phyloP scores from a whole-genome alignment of 768 basidiomycete species.

The Dictyophora rubrovolvata region DNA sequence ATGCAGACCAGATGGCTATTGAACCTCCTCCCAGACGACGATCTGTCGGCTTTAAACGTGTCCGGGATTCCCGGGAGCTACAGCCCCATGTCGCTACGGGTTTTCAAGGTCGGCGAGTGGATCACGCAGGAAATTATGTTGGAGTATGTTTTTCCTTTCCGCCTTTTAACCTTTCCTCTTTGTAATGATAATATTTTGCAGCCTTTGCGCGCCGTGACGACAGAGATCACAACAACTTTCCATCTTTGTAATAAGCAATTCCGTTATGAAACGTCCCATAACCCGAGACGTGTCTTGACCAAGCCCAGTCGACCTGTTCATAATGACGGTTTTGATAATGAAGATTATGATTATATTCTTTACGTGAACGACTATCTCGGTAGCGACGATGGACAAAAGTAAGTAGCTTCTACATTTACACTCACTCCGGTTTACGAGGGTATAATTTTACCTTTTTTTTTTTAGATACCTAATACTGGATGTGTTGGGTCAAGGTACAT shows the following conservation, averaged over 20 bases:
- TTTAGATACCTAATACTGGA: constrained; percentile 91
- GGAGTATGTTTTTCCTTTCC: constrained; percentile 48
- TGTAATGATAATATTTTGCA: constrained; percentile 18
- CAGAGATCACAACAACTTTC: constrained; percentile 82
- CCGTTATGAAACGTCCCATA: constrained; percentile 88
- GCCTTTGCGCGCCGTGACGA: constrained; percentile 67
- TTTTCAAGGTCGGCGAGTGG: constrained; percentile 63
- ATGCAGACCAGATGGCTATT: constrained; percentile 64
- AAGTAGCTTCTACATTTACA: constrained; percentile 23
- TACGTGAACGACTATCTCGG: constrained; percentile 99
- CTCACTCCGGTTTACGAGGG: constrained; percentile 1
- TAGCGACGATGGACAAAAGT: constrained; percentile 92
- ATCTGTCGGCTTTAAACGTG: constrained; percentile 66
- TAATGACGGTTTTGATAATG: constrained; percentile 97
- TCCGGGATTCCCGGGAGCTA: constrained; percentile 68
- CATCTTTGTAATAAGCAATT: constrained; percentile 91
- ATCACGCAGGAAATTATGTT: constrained; percentile 62
- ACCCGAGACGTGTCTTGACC: constrained; percentile 92
- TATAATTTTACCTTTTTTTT: constrained; percentile 12
- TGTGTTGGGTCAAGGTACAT: constrained; percentile 96
- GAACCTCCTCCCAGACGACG: constrained; percentile 58
- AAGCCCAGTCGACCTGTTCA: constrained; percentile 94
- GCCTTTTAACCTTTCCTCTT: background rate
- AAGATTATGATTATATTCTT: constrained; percentile 98
- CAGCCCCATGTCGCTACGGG: constrained; percentile 60